Conservation (phyloP, 2,329 filamentous ascomycete genomes). For the Raffaelea albimanens region DNA sequence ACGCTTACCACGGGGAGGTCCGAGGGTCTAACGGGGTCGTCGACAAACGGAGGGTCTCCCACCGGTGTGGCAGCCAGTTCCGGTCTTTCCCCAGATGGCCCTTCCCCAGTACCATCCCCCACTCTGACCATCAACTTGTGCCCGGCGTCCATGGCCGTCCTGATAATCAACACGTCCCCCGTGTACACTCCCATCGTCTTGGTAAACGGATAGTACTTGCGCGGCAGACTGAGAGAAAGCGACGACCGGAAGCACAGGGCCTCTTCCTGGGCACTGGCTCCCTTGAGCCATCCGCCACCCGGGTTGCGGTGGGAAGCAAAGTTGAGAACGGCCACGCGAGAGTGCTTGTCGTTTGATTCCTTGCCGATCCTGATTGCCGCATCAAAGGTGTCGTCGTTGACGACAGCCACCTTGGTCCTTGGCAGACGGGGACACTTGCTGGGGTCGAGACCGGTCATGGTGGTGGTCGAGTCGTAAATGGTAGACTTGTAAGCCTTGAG, state of each 20-base stretch:
- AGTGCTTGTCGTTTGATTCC: background rate
- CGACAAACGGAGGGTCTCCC: too few relatives aligned
- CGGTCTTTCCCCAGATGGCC: too few relatives aligned
- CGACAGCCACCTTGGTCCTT: conserved; percentile 32
- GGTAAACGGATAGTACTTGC: conserved; percentile 16
- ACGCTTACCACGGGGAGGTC: conserved; percentile 45
- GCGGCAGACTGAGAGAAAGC: conserved; percentile 36
- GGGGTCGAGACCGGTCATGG: conserved; percentile 21
- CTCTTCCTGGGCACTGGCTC: conserved; percentile 59
- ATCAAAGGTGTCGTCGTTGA: conserved; percentile 49
- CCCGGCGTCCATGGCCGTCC: conserved; percentile 7
- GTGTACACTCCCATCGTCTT: conserved; percentile 19
- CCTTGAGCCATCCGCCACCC: conserved; percentile 56
- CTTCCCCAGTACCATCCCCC: too few relatives aligned
- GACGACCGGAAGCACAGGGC: conserved; percentile 56
- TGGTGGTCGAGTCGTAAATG: conserved; percentile 20
- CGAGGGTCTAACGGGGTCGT: background rate
- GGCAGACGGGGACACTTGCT: conserved; percentile 31
- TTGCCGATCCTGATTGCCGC: conserved; percentile 33
- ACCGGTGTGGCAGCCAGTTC: too few relatives aligned
- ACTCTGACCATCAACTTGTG: conserved; percentile 13
- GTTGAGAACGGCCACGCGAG: conserved; percentile 48
- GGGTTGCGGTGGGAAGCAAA: conserved; percentile 48
- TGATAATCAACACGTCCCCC: conserved; percentile 22
- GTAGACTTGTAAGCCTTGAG: conserved; percentile 27